These are phyloP conservation scores for Aspergillus udagawae DNA, from an alignment of 2,329 filamentous ascomycete species.

Conservation along the genomic window DNA sequence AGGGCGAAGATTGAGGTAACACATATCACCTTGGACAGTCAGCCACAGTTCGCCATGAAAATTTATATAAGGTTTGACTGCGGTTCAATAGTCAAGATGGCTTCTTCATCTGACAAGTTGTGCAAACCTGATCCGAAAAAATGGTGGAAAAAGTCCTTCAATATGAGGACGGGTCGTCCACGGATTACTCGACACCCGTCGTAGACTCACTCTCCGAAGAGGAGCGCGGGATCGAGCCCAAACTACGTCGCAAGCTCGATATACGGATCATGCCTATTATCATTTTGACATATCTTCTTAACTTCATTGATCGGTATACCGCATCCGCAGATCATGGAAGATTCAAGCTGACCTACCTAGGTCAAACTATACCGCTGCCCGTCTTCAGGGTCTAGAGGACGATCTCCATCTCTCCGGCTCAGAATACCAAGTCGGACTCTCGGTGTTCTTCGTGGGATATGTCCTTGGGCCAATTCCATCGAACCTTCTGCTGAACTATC, in stretches of 20 bases:
- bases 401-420: constrained; percentile 27
- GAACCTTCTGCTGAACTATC: constrained; percentile 32
- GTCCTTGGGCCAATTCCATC: constrained; percentile 37
- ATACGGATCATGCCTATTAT: constrained; percentile 17
- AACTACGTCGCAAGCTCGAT: constrained; percentile 19
- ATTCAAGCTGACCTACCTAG: neutral
- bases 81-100: neutral
- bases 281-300: constrained; percentile 22
- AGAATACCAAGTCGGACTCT: constrained; percentile 32
- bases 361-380: constrained; percentile 40
- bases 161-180: neutral
- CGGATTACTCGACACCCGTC: neutral
- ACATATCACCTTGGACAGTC: neutral
- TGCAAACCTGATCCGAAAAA: neutral
- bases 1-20: neutral
- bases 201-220: neutral
- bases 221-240: constrained; percentile 11
- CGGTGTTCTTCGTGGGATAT: constrained; percentile 35
- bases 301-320: constrained; percentile 18
- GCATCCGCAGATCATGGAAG: neutral
- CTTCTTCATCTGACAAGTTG: neutral
- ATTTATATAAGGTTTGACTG: neutral
- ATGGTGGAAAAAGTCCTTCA: neutral
- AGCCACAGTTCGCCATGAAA: neutral
- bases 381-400: constrained; percentile 31